Conservation (phyloP, 257 asterid genomes). For the Agastache rugosa region DNA sequence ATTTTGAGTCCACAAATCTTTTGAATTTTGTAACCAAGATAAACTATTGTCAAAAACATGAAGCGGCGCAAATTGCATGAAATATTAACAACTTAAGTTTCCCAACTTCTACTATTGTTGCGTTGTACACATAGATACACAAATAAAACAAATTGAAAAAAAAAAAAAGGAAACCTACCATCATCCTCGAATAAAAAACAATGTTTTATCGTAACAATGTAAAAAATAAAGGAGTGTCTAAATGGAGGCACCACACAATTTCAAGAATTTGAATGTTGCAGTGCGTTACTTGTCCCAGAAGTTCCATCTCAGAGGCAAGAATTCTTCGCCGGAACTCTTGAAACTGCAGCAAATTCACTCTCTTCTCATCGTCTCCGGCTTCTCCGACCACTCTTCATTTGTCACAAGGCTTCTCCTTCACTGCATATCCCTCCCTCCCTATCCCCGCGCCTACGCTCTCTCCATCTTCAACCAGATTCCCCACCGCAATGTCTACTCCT, state of each 20-base stretch:
- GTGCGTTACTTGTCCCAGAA: constrained; percentile 27
- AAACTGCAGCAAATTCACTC: constrained; percentile 26
- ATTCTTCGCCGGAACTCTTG: constrained; percentile 28
- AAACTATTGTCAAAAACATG: too few relatives aligned
- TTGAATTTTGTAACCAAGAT: too few relatives aligned
- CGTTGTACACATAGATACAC: too few relatives aligned
- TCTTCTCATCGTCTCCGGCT: constrained; percentile 37
- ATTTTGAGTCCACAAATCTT: too few relatives aligned
- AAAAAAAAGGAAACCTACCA: too few relatives aligned
- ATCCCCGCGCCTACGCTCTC: constrained; percentile 37
- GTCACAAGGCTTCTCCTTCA: constrained; percentile 38
- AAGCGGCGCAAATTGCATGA: too few relatives aligned
- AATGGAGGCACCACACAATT: background rate
- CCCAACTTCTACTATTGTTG: too few relatives aligned
- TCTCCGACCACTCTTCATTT: constrained; percentile 32
- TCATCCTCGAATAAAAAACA: too few relatives aligned
- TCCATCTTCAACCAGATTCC: constrained; percentile 38
- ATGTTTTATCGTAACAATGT: too few relatives aligned
- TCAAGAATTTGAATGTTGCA: constrained; percentile 27
- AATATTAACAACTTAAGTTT: too few relatives aligned
- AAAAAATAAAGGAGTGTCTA: background rate
- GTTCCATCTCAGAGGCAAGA: background rate
- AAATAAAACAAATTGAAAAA: background rate
- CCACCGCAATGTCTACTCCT: constrained; percentile 41
- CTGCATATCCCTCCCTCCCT: constrained; percentile 39